A percentile compares a stretch with the other conserved stretches of the same genome.
These are phyloP conservation scores for Amanita pallidorosea DNA, from an alignment of 768 basidiomycete genomes.

Conservation along the genomic window DNA sequence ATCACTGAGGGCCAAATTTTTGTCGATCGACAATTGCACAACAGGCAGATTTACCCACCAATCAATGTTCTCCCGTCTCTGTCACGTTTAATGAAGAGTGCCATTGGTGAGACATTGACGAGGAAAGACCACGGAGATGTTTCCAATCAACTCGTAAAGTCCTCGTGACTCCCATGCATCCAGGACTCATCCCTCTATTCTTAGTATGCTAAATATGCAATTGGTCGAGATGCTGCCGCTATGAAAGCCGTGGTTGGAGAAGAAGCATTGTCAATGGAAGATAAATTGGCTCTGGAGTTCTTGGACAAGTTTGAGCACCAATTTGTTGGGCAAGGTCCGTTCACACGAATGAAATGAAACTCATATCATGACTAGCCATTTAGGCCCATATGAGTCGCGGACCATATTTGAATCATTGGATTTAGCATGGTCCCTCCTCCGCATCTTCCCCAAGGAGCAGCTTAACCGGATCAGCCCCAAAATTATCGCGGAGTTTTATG, in stretches of 20 bases:
- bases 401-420: slow-evolving; percentile 97
- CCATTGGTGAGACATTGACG: slow-evolving; percentile 95
- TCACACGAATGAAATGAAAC: slow-evolving; percentile 6
- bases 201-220: slow-evolving; percentile 96
- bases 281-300: slow-evolving; percentile 96
- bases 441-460: slow-evolving; percentile 98
- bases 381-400: slow-evolving; percentile 89
- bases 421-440: slow-evolving; percentile 90
- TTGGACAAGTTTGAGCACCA: slow-evolving; percentile 95
- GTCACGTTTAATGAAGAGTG: slow-evolving; percentile 99
- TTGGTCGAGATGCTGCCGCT: slow-evolving; percentile 90
- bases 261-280: slow-evolving; percentile 89
- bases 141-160: slow-evolving; percentile 88
- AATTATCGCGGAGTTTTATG: slow-evolving; percentile 91
- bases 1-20: slow-evolving; percentile 99
- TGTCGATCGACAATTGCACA: slow-evolving; percentile 94
- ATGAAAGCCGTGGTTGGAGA: slow-evolving; percentile 99
- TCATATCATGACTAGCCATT: not conserved
- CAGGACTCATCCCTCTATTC: slow-evolving; percentile 6
- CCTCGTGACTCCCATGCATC: not conserved
- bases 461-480: slow-evolving; percentile 96
- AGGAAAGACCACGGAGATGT: slow-evolving; percentile 99
- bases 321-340: slow-evolving; percentile 90
- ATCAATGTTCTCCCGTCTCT: slow-evolving; percentile 99
- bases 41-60: slow-evolving; percentile 96